Base-by-base conservation (phyloP, 495 filamentous ascomycete genomes). In the Viridothelium virens region DNA sequence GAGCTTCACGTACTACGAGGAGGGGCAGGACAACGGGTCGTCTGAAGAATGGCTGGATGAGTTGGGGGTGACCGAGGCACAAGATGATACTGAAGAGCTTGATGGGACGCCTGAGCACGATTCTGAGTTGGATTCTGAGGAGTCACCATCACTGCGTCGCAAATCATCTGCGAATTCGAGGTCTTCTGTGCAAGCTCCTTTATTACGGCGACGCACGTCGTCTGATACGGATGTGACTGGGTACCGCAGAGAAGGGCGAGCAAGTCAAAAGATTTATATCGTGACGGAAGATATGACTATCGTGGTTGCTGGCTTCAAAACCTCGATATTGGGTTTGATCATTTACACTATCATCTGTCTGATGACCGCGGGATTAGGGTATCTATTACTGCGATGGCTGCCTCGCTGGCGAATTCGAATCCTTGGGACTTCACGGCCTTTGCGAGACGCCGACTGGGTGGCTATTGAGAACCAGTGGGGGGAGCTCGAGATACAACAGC, bases 381-480 rank as follows among this genome's bases (percentile, higher is more conserved):
- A 90, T 77, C 82, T 99, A 16, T 62, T 97, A 2, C 82, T 97
- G 36, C 85, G 90, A 67, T 99, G 94, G 94, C 75, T 97, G 62
- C 94, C 94, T 14, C 83, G 84, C 61, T 96, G 90, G 91, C 84
- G 88, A 70, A 85, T 97, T 50, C 82, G 83, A 36, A 71, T 99
- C 48, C 77, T 91, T 63, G 94, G 94, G 16, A 82, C 79, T 64
- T 77, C 84, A 31, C 82, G 83, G 12, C 80, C 88, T 1, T 76
- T 99, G 38, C 77, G 83, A 33, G 85, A 89, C 44, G 92, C 91
- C 71, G 77, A 86, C 63, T 99, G 95, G 94, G 89, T 96, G 62
- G 93, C 93, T 41, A 83, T 96, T 70, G 95, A 80, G 69, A 96
- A 97, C 71, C 91, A 96, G 84, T 97, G 94, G 92, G 89, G 89